Base-by-base conservation (phyloP, 768 basidiomycete genomes). In the Mycena haematopus region DNA sequence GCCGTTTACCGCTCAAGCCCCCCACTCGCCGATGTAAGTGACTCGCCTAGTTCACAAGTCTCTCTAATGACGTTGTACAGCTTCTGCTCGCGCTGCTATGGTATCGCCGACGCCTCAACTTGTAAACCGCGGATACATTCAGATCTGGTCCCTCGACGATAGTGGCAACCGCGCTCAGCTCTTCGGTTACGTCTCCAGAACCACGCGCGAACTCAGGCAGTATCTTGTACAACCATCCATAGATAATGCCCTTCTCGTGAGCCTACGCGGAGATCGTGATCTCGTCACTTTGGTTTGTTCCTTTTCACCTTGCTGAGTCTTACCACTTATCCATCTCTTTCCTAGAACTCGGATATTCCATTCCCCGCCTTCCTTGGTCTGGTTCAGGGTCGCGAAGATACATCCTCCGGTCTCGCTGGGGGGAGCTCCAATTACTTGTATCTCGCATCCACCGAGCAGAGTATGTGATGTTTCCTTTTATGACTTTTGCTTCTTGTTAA, bases 1-100 rank as follows among this genome's bases (percentile, higher is more conserved):
- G 66, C n/a, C 69, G 68, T 40, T 54, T 74, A 3, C 70, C 70
- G 22, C 67, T 69, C 15, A 72, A 71, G 46, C 67, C 69, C 6
- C 72, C 72, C 21, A 61, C 56, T 53, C 66, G 70, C 27, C 66
- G 57, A 51, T 42, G 60, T 63, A 60, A 47, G 53, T 56, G 21
- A 31, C 54, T 57, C 52, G 36, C 24, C 25, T n/a, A 49, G 35
- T 29, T 4, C 11, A 40, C 27, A 65, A 24, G 15, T 52, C 1
- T 17, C 13, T 33, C 6, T 50, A 45, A 25, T 50, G 0, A 57
- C 15, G 1, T 0, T 36, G 14, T 45, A n/a, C 22, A 71, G 69
- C 56, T n/a, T 64, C 61, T 35, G 68, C 56, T 29, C 67, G 66
- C 55, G 63, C 68, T 22, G 51, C 67, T 10, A 15, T 50, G 24